Percentiles rank a stretch among this genome's conserved stretches.
These are phyloP conservation scores for Helichrysum umbraculigerum DNA, from an alignment of 129 eudicot genomes.

Conservation along the genomic window DNA sequence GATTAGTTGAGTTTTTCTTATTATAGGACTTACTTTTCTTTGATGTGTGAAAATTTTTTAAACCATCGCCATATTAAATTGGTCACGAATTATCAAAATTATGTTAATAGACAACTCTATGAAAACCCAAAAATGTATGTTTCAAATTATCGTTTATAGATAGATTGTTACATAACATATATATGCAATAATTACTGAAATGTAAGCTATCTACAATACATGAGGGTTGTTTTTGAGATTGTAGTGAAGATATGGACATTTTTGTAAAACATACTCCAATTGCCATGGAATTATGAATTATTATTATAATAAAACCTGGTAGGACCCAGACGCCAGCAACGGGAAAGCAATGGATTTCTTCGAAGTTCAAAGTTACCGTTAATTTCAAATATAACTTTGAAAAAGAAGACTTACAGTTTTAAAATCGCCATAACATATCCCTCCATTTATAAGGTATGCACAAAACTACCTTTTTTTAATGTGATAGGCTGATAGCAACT, in stretches of 20 bases:
- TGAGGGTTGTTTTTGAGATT: conserved; percentile 9
- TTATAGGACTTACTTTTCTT: too few relatives aligned
- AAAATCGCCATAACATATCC: background rate
- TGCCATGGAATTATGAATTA: background rate
- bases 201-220: background rate
- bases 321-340: conserved; percentile 1
- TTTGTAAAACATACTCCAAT: background rate
- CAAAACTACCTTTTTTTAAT: too few relatives aligned
- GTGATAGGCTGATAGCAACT: too few relatives aligned
- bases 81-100: too few relatives aligned
- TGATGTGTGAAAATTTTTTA: too few relatives aligned
- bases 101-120: too few relatives aligned
- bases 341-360: conserved; percentile 10
- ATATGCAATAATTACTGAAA: background rate
- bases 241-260: background rate
- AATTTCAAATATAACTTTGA: conserved; percentile 16
- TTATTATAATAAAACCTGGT: too few relatives aligned
- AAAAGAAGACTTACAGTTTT: background rate
- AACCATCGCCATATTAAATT: too few relatives aligned
- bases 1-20: too few relatives aligned
- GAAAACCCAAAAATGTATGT: background rate
- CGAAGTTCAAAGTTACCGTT: conserved; percentile 30
- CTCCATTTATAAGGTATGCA: too few relatives aligned
- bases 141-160: background rate
- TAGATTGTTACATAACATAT: background rate